Percentiles rank a stretch among this genome's conserved stretches.
phyloP scores from a whole-genome alignment of 306 rosid species.

The Vigna mungo region DNA sequence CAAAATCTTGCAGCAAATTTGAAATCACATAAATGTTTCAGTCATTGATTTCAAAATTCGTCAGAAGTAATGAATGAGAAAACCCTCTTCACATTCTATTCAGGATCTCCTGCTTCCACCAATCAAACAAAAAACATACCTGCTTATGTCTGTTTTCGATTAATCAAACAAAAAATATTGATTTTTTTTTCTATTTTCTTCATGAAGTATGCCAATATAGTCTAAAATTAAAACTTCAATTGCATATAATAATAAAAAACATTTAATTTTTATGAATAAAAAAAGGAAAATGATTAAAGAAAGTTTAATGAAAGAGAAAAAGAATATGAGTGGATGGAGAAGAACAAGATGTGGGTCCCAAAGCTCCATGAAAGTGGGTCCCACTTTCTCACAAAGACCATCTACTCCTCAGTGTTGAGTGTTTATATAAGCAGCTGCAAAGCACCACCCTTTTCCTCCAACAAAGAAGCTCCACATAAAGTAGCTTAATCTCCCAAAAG shows the following conservation, averaged over 20 bases:
- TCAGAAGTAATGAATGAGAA: slow-evolving; percentile 19
- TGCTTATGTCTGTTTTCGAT: neutral
- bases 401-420: slow-evolving; percentile 33
- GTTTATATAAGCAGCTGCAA: slow-evolving; percentile 74
- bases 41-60: slow-evolving; percentile 26
- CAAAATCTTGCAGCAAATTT: slow-evolving; percentile 32
- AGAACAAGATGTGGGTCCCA: slow-evolving; percentile 41
- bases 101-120: neutral
- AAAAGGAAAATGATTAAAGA: neutral
- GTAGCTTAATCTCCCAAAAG: neutral
- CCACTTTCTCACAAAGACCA: slow-evolving; percentile 26
- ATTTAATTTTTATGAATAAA: neutral
- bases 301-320: neutral
- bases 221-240: neutral
- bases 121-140: neutral
- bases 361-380: slow-evolving; percentile 36
- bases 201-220: neutral
- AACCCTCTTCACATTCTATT: neutral
- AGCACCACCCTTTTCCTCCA: slow-evolving; percentile 52
- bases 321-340: slow-evolving; percentile 1
- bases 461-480: slow-evolving; percentile 2
- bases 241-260: neutral
- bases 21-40: slow-evolving; percentile 27
- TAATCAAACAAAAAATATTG: neutral
- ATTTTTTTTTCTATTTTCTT: neutral